Base-by-base conservation (phyloP, 2,329 filamentous ascomycete species). In the Xylariaceae sp. region DNA sequence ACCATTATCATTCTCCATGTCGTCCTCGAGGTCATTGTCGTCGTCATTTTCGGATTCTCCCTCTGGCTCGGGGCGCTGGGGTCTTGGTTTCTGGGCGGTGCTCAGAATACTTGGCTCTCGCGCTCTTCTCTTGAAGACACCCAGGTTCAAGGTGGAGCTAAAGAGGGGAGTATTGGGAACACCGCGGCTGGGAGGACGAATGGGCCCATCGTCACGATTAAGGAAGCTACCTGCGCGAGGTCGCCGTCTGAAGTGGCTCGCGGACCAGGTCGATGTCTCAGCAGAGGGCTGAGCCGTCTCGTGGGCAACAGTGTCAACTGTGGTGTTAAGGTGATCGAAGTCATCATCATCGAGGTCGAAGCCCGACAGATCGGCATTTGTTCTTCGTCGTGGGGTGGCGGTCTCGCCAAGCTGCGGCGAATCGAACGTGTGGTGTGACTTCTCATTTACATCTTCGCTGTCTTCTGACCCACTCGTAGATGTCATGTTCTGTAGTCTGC, bases 51-150 rank as follows among this genome's bases (percentile, higher is more conserved):
- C 59, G 46, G 40, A 43, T 28, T 64, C 65, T 5, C 56, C 63
- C 53, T 68, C 66, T 31, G 65, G 63, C 51, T 66, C 63, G n/a
- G 58, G 55, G 53, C 56, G 58, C 41, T 65, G 59, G 34, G 65
- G 44, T n/a, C 62, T 66, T 2, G 67, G 63, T 56, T 74, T 80
- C 54, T 77, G 75, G 2, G 73, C 72, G 1, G 78, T 78, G 5
- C 80, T 78, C 40, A 86, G 66, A 49, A 86, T 85, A 65, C 83
- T 86, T 2, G 81, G 82, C 63, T 86, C 81, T 42, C 83, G 73
- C 16, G 73, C 73, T 42, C 83, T 75, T 38, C 82, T 72, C 63
- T 75, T 78, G 66, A 86, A 86, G 5, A 75, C 69, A 13, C 80
- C 81, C 46, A 85, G 75, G 52, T 80, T 84, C 60, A 74, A 67